These are phyloP conservation scores for Diutina ranongensis DNA, from an alignment of 1,139 yeast genomes.

Conservation along the genomic window DNA sequence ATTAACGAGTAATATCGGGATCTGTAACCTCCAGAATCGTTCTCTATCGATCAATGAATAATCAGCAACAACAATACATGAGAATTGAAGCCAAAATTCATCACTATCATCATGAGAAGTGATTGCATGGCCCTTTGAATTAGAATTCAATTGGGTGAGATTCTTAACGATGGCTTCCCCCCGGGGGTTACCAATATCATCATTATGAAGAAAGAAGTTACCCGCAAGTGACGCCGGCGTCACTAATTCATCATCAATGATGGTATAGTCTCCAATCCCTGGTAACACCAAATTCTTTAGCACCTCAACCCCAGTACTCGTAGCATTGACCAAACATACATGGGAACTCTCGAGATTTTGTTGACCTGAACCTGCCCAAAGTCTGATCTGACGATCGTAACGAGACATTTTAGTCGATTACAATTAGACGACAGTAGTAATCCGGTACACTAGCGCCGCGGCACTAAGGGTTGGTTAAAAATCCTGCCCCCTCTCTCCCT, in stretches of 20 bases:
- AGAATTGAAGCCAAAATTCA: conserved; percentile 10
- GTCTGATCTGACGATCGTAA: conserved; percentile 80
- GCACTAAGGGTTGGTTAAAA: too few relatives aligned
- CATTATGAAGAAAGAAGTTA: conserved; percentile 49
- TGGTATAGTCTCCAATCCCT: conserved; percentile 60
- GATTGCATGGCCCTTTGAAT: conserved; percentile 28
- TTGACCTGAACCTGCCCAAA: conserved; percentile 84
- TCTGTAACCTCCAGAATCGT: conserved; percentile 22
- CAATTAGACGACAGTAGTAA: too few relatives aligned
- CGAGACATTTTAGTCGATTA: too few relatives aligned
- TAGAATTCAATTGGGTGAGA: conserved; percentile 50
- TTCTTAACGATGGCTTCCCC: conserved; percentile 28
- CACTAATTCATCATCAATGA: conserved; percentile 39
- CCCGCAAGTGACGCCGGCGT: conserved; percentile 33
- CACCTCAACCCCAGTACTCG: conserved; percentile 54
- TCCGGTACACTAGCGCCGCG: too few relatives aligned
- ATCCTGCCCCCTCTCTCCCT: too few relatives aligned
- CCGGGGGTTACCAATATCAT: conserved; percentile 31
- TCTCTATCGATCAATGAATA: conserved; percentile 12
- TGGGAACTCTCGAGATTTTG: conserved; percentile 42
- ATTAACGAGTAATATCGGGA: conserved; percentile 44
- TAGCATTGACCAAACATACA: conserved; percentile 51
- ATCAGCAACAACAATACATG: conserved; percentile 39
- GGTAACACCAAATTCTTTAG: conserved; percentile 74
- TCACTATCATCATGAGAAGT: conserved; percentile 13